Evolutionary conservation across 495 filamentous ascomycete genomes (phyloP), one percentile per base, ranked within the genome.

Genomic region (Corynascus novoguineensis): DNA sequence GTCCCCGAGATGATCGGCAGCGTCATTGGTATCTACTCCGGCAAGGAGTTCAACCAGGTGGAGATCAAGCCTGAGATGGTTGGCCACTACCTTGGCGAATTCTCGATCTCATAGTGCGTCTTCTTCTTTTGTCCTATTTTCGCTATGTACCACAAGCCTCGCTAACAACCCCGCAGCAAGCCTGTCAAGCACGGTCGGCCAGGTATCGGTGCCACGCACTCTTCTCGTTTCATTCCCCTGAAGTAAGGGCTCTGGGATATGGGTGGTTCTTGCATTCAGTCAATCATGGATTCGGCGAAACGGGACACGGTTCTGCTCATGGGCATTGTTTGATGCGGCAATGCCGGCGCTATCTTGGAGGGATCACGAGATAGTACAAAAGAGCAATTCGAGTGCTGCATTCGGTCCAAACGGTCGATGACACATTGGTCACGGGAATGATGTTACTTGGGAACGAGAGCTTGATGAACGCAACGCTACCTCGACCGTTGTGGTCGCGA

Each of bases 41-140:
- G 93, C 74, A 98, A 98, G 85, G 95, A 97, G 80, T 98, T 97
- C 86, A 98, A 98, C 84, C 91, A 95, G 83, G 90, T 98, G 66
- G 93, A 98, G 77, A 93, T 98, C 80, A 96, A 95, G 85, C 93
- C 93, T 58, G 93, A 98, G 85, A 98, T 98, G 93, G 93, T 98
- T 78, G 93, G 93, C 71, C 91, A 96, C 83, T 98, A 98, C 84
- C 83, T 98, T 58, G 93, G 81, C 72, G 93, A 98, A 81, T 98
- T 98, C 83, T 95, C 89, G 60, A 98, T 98, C 79, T 90, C 90
- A 78, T 98, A 98, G 91, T 96, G 87, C 68, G 91, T 90, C 42
- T 34, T 37, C 31, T 35, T 38, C 15, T 32, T 21, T 10, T n/a
- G n/a, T n/a, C n/a, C 1, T 11, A 21, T 11, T 19, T 4, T 4